Conservation (phyloP, 2,329 filamentous ascomycete genomes). For the Dactylellina parvicollis region DNA sequence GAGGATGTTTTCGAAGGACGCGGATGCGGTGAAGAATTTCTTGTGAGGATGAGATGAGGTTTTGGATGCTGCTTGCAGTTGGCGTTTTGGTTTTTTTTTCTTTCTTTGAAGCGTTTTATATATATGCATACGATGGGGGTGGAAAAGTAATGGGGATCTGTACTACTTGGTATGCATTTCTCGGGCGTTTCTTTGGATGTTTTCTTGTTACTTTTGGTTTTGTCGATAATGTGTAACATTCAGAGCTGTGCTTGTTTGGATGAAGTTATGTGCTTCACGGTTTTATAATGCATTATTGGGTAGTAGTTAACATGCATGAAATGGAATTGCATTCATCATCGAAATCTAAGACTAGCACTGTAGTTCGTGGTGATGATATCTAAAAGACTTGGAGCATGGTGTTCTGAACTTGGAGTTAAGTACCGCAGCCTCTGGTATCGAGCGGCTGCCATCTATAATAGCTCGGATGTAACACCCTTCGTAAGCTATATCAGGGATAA, state of each 20-base stretch:
- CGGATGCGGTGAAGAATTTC: constrained; percentile 63
- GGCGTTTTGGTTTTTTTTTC: constrained; percentile 7
- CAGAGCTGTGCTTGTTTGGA: constrained; percentile 31
- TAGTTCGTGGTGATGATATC: no score
- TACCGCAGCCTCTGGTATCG: no score
- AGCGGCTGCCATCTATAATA: no score
- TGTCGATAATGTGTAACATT: not conserved
- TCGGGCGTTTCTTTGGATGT: constrained; percentile 24
- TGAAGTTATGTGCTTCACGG: constrained; percentile 12
- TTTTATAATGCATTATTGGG: not conserved
- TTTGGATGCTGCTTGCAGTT: not conserved
- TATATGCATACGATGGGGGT: constrained; percentile 12
- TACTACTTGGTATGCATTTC: constrained; percentile 20
- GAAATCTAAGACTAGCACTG: no score
- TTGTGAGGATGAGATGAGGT: constrained; percentile 55
- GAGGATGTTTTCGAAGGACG: constrained; percentile 57
- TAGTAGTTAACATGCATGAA: constrained; percentile 2
- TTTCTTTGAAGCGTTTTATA: not conserved
- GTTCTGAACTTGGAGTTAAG: no score
- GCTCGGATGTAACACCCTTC: no score
- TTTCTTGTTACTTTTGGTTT: not conserved
- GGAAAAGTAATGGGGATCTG: constrained; percentile 4
- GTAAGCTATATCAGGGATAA: not conserved
- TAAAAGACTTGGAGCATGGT: no score
- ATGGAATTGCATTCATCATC: constrained; percentile 14